Base-by-base conservation (phyloP, 495 filamentous ascomycete genomes). In the Penicillium daleae region DNA sequence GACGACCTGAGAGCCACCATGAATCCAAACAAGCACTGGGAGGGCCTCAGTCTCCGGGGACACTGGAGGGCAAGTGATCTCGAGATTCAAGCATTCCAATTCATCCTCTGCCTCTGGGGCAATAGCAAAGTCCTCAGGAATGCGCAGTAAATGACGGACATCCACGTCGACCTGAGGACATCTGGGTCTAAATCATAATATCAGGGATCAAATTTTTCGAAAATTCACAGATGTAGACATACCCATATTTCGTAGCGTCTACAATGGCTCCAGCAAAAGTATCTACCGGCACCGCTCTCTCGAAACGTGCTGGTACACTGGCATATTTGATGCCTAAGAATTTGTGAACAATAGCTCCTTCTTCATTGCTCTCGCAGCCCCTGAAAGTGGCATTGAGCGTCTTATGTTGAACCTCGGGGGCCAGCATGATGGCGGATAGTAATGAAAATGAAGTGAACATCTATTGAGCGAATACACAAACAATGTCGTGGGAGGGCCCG, bases 1-100 rank as follows among this genome's bases (percentile, higher is more conserved):
- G 22, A 77, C 70, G 26, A 76, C 65, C 31, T 79, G 76, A 10
- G 76, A 79, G 27, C 76, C 76, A 48, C 79, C 79, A 61, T 82
- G 74, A 35, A 82, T 78, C 73, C 77, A 82, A 12, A 82, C 57
- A 37, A 82, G 57, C 27, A 80, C 78, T 3, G 79, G 79, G 4
- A 80, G 55, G 26, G 67, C 19, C 42, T 58, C 0, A 56, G 42
- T 17, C 57, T 44, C 29, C 1, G 60, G 17, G 4, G 50, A 52
- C 39, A 66, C 56, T 3, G 76, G 71, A 15, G 77, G 78, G 44
- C 67, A 60, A 17, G 74, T 77, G 24, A 82, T 74, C 26, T 78
- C 77, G n/a, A 82, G 51, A 59, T 76, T 78, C 63, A 82, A 62
- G 49, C 77, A 82, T 49, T 78, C 74, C 22, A 80, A 79, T 61